Percentiles rank a stretch among this genome's conserved stretches.
Conservation (phyloP, 176 grass and related monocot species). For the Urochloa ruziziensis region DNA sequence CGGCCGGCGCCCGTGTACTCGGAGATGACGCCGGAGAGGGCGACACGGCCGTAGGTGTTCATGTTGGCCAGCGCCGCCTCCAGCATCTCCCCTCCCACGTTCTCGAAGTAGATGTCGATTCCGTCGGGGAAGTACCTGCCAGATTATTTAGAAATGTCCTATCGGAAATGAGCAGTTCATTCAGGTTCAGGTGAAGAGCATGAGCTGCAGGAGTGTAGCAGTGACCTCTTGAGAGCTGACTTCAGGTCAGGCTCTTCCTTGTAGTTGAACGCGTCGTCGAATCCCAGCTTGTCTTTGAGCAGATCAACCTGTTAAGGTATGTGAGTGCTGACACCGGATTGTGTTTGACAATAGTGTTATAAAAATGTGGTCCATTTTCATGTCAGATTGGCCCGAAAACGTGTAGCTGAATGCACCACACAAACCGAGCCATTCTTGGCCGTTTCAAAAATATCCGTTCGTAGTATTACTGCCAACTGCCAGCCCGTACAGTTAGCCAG, state of each 20-base stretch:
- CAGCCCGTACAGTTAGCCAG: too few species aligned
- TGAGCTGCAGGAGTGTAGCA: neutral
- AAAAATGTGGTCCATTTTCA: too few species aligned
- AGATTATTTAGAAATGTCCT: too few species aligned
- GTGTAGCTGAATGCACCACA: too few species aligned
- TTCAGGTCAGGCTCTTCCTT: constrained; percentile 56
- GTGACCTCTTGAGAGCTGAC: constrained; percentile 36
- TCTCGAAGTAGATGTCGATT: constrained; percentile 63
- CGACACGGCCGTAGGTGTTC: constrained; percentile 54
- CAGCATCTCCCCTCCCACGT: constrained; percentile 47
- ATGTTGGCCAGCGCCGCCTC: constrained; percentile 58
- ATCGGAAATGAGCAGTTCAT: neutral
- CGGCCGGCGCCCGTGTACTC: constrained; percentile 39
- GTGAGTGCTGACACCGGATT: too few species aligned
- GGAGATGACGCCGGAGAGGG: constrained; percentile 51
- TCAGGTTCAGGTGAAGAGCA: neutral
- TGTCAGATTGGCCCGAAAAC: too few species aligned
- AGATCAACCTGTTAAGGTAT: constrained; percentile 48
- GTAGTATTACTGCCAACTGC: too few species aligned
- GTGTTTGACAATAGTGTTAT: too few species aligned
- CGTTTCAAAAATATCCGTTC: too few species aligned
- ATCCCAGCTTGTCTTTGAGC: constrained; percentile 55
- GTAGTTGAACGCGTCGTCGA: constrained; percentile 69
- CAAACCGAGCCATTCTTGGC: too few species aligned
- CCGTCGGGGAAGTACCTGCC: constrained; percentile 54